Percentiles rank a stretch among this genome's conserved stretches.
These are phyloP conservation scores for Taphrina sp. DNA, from an alignment of 1,139 yeast species.

Conservation along the genomic window DNA sequence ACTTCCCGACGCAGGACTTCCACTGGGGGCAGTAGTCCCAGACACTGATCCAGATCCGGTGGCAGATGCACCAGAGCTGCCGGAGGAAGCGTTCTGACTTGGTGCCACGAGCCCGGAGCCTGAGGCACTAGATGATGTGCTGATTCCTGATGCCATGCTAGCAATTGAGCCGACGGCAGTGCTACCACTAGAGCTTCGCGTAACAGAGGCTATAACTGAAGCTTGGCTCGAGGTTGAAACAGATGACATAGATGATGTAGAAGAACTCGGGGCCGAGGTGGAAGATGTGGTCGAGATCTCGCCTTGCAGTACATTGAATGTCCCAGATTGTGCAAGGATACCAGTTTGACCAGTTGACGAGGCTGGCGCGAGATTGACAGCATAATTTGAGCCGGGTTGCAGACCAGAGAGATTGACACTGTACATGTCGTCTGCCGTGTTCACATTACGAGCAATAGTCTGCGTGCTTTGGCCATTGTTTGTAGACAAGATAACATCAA, in stretches of 20 bases:
- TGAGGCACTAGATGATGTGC: not conserved
- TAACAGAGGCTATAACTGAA: not conserved
- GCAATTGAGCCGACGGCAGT: no score
- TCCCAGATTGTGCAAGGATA: constrained; percentile 29
- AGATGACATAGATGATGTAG: not conserved
- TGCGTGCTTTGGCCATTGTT: constrained; percentile 26
- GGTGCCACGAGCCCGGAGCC: constrained; percentile 1
- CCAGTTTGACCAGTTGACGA: constrained; percentile 16
- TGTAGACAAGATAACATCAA: constrained; percentile 17
- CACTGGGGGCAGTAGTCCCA: not conserved
- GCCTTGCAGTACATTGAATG: constrained; percentile 19
- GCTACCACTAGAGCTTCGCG: no score
- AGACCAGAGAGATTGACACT: constrained; percentile 15
- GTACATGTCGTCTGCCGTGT: constrained; percentile 4
- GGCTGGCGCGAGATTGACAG: constrained; percentile 19
- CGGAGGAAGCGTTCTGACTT: not conserved
- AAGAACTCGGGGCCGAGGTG: not conserved
- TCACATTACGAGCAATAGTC: constrained; percentile 16
- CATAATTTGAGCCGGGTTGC: constrained; percentile 25
- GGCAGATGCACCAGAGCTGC: constrained; percentile 7
- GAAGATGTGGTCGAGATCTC: not conserved
- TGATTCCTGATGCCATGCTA: not conserved
- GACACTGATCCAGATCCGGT: constrained; percentile 5
- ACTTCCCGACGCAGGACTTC: no score
- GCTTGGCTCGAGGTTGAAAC: not conserved